Base-by-base conservation (phyloP, 2,329 filamentous ascomycete genomes). In the Fusarium tricinctum region DNA sequence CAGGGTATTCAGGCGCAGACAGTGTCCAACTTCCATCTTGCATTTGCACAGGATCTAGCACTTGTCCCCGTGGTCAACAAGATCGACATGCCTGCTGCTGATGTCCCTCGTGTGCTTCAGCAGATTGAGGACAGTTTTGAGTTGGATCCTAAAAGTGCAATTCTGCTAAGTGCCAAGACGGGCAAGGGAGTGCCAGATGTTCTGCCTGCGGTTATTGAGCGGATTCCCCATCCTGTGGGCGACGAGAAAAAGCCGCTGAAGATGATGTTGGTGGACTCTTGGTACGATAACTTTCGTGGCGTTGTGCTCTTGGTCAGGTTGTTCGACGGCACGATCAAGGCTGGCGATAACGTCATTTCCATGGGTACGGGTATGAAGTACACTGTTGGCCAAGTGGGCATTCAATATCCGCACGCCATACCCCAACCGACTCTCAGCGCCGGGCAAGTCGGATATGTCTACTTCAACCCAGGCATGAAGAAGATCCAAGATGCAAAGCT, bases 391-490 rank as follows among this genome's bases (percentile, higher is more conserved):
- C 95, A 99, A 78, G 95, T 99, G 1, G 96, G 96, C 35, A 97
- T 99, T 69, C 96, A 97, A 87, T 93, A 98, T 75, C 96, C 96
- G 0, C 85, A 92, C 43, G 92, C 94, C 74, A 95, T 92, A 1
- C 88, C 94, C 1, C 94, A 97, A 79, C 89, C 86, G 2, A 84
- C 89, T 9, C 83, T 99, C 52, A 90, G 94, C 6, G 95, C 96
- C 1, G 96, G 96, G 1, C 96, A 99, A 80, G 93, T 99, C 4
- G 96, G 96, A 50, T 99, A 99, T 76, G 89, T 99, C 42, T 94
- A 91, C 81, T 98, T 99, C 84, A 99, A 97, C 76, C 96, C 96
- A 0, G 96, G 95, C 56, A 99, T 99, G 96, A 98, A 98, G 83
- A 90, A 88, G 71, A 97, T 94, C 59, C 91, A 97, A 77, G 96